Evolutionary conservation across 345 rosid genomes (phyloP), one percentile per base, ranked within the genome.

Genomic region (Rhizophora apiculata): DNA sequence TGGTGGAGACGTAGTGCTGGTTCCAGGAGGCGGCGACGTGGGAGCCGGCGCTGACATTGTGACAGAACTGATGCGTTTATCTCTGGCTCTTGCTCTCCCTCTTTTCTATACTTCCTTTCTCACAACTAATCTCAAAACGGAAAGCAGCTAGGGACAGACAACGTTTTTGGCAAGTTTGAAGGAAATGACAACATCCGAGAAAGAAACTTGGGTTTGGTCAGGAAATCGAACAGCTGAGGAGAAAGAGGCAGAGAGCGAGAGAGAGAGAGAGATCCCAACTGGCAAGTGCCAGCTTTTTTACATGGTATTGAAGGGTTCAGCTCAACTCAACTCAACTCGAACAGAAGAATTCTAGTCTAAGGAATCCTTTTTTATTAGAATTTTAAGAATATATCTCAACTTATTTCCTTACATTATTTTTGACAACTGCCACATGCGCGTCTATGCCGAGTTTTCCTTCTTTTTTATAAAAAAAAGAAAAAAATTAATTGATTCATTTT

Each of bases 31-130:
- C 1, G 82, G 77, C 21, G 84, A 24, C 7, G 76, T 21, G 2
- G 81, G 53, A 39, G 71, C 22, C 16, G 89, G 83, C 52, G 92
- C 70, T 9, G 92, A 81, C 88, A 89, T 87, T 53, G 49, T 61
- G 1, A 24, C 55, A 30, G 24, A 20, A 43, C 53, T 7, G 13
- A 56, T 8, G 26, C 30, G 60, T 24, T 8, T 6, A 20, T 31
- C 49, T 56, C 60, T 5, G 30, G 13, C 60, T 24, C 30, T 24
- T 8, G 26, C 29, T 55, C 18, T 54, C 24, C 29, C 60, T n/a
- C 26, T 53, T 16, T 16, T 63, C n/a, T 39, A 24, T 43, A 26
- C 31, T 15, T 65, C 21, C 8, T 4, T 51, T 11, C 22, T 15
- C 7, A 20, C 8, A 56, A 56, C 18, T 63, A 6, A 32, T 6